A percentile compares a stretch with the other conserved stretches of the same genome.
These are phyloP conservation scores for Tuber magnatum DNA, from an alignment of 495 filamentous ascomycete species.

Conservation along the genomic window DNA sequence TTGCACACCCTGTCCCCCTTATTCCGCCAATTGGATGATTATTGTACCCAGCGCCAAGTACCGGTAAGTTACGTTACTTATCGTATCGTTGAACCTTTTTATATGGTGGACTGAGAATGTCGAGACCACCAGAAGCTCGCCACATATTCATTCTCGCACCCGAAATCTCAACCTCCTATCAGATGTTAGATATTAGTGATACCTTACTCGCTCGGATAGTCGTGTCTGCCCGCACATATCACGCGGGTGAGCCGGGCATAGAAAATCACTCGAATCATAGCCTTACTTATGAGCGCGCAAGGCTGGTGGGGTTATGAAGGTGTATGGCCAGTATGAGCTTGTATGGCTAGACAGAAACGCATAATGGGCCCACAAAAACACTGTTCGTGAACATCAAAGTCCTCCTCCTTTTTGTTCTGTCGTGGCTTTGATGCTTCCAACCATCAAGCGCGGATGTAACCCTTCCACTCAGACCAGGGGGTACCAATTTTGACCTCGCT, in stretches of 20 bases:
- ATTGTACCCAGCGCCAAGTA: not conserved
- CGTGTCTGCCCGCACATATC: not conserved
- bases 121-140: not conserved
- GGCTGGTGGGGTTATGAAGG: not conserved
- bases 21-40: not conserved
- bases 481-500: not conserved
- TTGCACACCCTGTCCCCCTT: not conserved
- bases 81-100: not conserved
- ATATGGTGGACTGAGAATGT: not conserved
- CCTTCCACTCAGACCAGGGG: not conserved
- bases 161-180: not conserved
- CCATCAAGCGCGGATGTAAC: not conserved
- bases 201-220: not conserved
- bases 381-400: not conserved
- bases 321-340: not conserved
- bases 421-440: not conserved
- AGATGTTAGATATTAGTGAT: not conserved
- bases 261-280: conserved; percentile 1
- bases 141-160: not conserved
- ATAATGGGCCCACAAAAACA: not conserved
- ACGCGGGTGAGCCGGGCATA: not conserved
- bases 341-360: not conserved
- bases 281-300: not conserved
- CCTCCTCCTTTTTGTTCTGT: not conserved
- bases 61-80: not conserved